Conservation (phyloP, 2,329 filamentous ascomycete genomes). For the Ilyonectria robusta region DNA sequence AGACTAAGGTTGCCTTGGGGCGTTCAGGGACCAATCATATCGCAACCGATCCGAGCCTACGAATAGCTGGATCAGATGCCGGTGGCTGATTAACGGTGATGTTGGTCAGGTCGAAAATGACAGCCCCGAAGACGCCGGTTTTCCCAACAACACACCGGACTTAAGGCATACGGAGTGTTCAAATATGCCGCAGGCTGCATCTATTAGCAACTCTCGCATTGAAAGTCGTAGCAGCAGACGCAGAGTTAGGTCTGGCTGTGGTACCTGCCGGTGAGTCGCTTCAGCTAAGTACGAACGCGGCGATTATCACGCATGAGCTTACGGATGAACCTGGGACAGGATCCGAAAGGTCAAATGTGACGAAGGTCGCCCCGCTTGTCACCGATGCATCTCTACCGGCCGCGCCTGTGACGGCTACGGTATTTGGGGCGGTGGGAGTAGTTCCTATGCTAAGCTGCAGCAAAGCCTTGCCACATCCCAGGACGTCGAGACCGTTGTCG, state of each 20-base stretch:
- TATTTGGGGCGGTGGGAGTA: slow-evolving; percentile 36
- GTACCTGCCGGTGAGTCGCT: slow-evolving; percentile 44
- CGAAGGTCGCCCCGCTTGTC: slow-evolving; percentile 48
- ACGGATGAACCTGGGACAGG: slow-evolving; percentile 25
- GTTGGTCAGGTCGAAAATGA: too few species aligned
- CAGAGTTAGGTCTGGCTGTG: slow-evolving; percentile 44
- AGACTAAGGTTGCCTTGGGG: too few species aligned
- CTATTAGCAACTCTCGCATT: not conserved
- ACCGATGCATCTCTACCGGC: slow-evolving; percentile 45
- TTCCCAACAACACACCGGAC: too few species aligned
- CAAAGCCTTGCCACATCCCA: not conserved
- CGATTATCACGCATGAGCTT: not conserved
- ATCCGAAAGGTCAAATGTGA: slow-evolving; percentile 52
- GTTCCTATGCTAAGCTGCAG: not conserved
- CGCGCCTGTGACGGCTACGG: slow-evolving; percentile 52
- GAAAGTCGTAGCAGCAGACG: not conserved
- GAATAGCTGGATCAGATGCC: too few species aligned
- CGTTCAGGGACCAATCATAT: too few species aligned
- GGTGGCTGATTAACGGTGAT: too few species aligned
- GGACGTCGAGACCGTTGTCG: not conserved
- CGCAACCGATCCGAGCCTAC: too few species aligned
- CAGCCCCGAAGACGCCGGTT: too few species aligned
- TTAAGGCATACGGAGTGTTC: too few species aligned
- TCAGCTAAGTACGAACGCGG: too few species aligned
- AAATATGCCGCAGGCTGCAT: too few species aligned